These are phyloP conservation scores for Fragosphaeria purpurea DNA, from an alignment of 2,329 filamentous ascomycete species.

Conservation along the genomic window DNA sequence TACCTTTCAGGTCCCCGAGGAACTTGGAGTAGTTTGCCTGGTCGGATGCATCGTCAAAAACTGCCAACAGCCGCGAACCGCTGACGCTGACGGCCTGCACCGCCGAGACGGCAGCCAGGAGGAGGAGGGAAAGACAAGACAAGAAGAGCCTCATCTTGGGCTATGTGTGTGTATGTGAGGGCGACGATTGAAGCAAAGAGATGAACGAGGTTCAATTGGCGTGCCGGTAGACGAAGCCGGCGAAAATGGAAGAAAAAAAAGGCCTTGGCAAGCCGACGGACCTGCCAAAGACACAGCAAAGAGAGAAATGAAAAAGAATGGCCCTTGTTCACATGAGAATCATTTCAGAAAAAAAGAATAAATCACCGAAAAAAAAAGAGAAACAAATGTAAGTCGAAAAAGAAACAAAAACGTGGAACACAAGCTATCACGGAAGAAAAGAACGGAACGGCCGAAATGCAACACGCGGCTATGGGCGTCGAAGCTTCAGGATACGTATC, in stretches of 20 bases:
- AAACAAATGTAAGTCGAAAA: neutral
- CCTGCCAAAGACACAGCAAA: constrained; percentile 8
- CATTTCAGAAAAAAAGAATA: neutral
- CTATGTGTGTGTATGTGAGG: too few relatives aligned
- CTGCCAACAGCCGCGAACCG: constrained; percentile 71
- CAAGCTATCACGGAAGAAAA: constrained; percentile 4
- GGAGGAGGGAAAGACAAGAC: constrained; percentile 56
- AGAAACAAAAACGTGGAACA: constrained; percentile 10
- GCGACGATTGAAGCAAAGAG: too few relatives aligned
- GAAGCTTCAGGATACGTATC: constrained; percentile 12
- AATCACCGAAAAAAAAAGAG: neutral
- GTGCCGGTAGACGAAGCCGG: neutral
- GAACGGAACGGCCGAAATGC: neutral
- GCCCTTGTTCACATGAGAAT: neutral
- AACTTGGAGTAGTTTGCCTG: constrained; percentile 78
- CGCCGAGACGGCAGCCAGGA: constrained; percentile 55
- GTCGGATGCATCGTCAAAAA: constrained; percentile 73
- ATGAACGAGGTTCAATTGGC: too few relatives aligned
- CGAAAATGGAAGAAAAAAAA: constrained; percentile 12
- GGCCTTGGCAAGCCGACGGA: constrained; percentile 1
- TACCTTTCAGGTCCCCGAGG: constrained; percentile 59
- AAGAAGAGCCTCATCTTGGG: constrained; percentile 52
- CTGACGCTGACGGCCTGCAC: constrained; percentile 69
- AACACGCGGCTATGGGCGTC: constrained; percentile 2
- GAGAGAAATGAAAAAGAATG: constrained; percentile 4